Evolutionary conservation across 176 grass and related monocot genomes (phyloP), one percentile per base, ranked within the genome.

Genomic region (Eragrostis nindensis): DNA sequence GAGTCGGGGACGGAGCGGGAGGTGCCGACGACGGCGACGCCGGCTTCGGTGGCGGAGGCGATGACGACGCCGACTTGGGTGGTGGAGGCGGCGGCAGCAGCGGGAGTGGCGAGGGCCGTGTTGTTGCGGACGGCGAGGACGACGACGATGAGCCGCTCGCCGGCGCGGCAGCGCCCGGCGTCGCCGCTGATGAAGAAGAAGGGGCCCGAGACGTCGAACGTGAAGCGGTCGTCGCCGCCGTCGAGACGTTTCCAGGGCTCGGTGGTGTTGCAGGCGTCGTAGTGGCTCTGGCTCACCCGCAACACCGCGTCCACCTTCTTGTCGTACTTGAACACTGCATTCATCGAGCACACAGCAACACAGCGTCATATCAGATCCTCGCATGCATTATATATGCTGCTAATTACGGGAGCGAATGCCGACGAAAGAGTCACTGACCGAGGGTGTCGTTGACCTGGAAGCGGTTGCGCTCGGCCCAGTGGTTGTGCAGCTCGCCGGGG

Each of bases 371-470:
- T 4, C 4, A 1, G 32, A 36, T 36, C n/a, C n/a, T n/a, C 32
- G 32, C 32, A 36, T 4, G 32, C 2, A 36, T 36, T 36, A 36
- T 36, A 36, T 36, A 36, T 36, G 32, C 32, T 36, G 32, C 32
- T 2, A 36, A 36, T 36, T 36, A 36, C 32, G 32, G 32, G 4
- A 36, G 32, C 32, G 32, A 36, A 36, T 36, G 32, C 32, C 32
- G 32, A 36, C 32, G 32, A 21, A 11, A 2, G 5, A 45, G 32
- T 29, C 3, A 74, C 68, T 14, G 84, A 93, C 94, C 86, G 48
- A 97, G 83, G 27, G 68, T 82, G 74, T 97, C 94, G 50, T 93
- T 84, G 88, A 97, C 84, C 83, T 83, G 92, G 88, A 97, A 97
- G 49, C 94, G 88, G 39, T 76, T 97, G 54, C 89, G 90, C 62